Base-by-base conservation (phyloP, 331 rosid species). In the Acacia concinna region DNA sequence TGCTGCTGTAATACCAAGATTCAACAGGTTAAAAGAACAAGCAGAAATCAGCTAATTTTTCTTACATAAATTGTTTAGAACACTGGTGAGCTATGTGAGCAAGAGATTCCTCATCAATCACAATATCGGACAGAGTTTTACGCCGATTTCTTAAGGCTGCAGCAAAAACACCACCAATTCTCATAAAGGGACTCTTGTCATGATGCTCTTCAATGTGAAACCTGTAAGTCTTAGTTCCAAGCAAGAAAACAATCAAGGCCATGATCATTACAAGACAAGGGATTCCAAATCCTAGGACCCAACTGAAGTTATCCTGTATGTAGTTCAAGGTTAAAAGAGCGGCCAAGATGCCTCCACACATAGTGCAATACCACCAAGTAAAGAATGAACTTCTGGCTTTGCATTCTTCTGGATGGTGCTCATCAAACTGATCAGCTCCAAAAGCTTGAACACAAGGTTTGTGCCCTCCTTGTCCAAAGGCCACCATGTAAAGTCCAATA, bases 201-300 rank as follows among this genome's bases (percentile, higher is more conserved):
- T 9, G 15, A 56, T 9, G 31, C 15, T 6, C 6, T 23, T 56
- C 31, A 25, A 56, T 10, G 17, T 23, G 11, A 56, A 56, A 56
- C 63, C 63, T 56, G 31, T 23, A 56, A 10, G 63, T 56, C 63
- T 56, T 56, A 9, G 63, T 56, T 21, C 63, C 63, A 56, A 56
- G 63, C 63, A 56, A 56, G 63, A 56, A 56, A 21, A 56, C 63
- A 56, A 56, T 56, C 63, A 56, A 56, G 4, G 63, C 30, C 10
- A 56, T 10, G 63, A 23, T 56, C 63, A 56, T 56, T 3, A 11
- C 63, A 23, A 56, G 31, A 56, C 15, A 23, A 1, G 63, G 63
- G 63, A 56, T 56, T 56, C 63, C 63, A 56, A 56, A 56, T 56
- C 63, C 63, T 23, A 56, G 63, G 63, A 56, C 63, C 31, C 63